phyloP scores from a whole-genome alignment of 1,284 basidiomycete species.

The Ustilago cynodontis region DNA sequence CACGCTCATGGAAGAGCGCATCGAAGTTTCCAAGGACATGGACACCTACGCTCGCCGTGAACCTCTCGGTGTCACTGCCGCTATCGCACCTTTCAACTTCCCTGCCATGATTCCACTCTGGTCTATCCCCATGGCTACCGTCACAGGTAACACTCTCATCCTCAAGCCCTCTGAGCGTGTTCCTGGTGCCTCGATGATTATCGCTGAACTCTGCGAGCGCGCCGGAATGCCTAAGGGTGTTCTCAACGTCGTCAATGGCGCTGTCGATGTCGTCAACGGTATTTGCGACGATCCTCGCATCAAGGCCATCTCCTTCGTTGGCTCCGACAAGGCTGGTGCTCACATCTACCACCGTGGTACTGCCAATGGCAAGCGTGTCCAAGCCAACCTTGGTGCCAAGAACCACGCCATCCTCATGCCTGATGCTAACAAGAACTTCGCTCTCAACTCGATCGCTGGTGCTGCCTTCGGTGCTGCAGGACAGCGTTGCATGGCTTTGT shows the following conservation, averaged over 20 bases:
- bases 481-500: slow-evolving; percentile 79
- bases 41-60: slow-evolving; percentile 87
- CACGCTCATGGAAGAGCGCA: slow-evolving; percentile 85
- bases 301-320: slow-evolving; percentile 97
- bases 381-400: slow-evolving; percentile 96
- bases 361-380: slow-evolving; percentile 89
- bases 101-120: slow-evolving; percentile 94
- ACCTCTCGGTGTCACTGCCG: slow-evolving; percentile 73
- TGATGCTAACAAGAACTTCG: slow-evolving; percentile 94
- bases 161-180: slow-evolving; percentile 96
- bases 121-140: slow-evolving; percentile 76
- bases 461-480: slow-evolving; percentile 98
- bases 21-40: slow-evolving; percentile 96
- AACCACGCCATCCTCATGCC: slow-evolving; percentile 84
- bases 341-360: slow-evolving; percentile 88
- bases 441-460: slow-evolving; percentile 91
- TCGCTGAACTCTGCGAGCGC: slow-evolving; percentile 89
- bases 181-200: slow-evolving; percentile 96
- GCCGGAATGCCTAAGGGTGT: slow-evolving; percentile 75
- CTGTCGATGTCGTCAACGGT: slow-evolving; percentile 87
- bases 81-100: slow-evolving; percentile 66
- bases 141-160: slow-evolving; percentile 93
- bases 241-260: slow-evolving; percentile 80
- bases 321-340: slow-evolving; percentile 89
- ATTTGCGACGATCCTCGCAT: slow-evolving; percentile 92